Percentiles rank a stretch among this genome's conserved stretches.
Conservation (phyloP, 805 yeast species). For the Wickerhamomyces silvicola region DNA sequence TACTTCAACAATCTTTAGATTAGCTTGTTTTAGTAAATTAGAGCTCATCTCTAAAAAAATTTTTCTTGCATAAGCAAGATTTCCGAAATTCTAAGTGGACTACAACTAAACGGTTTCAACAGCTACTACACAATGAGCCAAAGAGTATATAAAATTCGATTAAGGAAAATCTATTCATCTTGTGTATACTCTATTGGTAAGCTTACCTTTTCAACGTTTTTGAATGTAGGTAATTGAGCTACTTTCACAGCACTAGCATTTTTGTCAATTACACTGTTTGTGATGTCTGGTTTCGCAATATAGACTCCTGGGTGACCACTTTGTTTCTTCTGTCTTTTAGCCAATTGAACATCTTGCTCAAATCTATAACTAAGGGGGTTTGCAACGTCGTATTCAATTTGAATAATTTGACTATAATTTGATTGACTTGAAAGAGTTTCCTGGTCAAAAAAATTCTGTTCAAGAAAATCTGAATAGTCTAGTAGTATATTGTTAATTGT, state of each 20-base stretch:
- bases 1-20: background rate
- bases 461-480: conserved; percentile 33
- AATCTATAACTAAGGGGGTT: conserved; percentile 23
- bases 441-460: conserved; percentile 21
- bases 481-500: conserved; percentile 36
- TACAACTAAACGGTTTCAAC: conserved; percentile 1
- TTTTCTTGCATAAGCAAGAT: conserved; percentile 1
- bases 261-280: conserved; percentile 28
- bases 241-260: conserved; percentile 11
- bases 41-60: conserved; percentile 7
- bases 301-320: conserved; percentile 30
- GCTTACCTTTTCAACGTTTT: conserved; percentile 58
- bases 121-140: no score
- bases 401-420: conserved; percentile 14
- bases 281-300: conserved; percentile 37
- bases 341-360: conserved; percentile 4
- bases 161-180: conserved; percentile 6
- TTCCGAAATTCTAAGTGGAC: conserved; percentile 4
- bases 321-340: conserved; percentile 20
- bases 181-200: conserved; percentile 35
- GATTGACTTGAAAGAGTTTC: conserved; percentile 20
- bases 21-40: background rate
- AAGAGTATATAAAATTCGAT: background rate
- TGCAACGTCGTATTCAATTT: conserved; percentile 23
- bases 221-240: conserved; percentile 47